Base-by-base conservation (phyloP, 805 yeast genomes). In the Cephaloascus fragrans region DNA sequence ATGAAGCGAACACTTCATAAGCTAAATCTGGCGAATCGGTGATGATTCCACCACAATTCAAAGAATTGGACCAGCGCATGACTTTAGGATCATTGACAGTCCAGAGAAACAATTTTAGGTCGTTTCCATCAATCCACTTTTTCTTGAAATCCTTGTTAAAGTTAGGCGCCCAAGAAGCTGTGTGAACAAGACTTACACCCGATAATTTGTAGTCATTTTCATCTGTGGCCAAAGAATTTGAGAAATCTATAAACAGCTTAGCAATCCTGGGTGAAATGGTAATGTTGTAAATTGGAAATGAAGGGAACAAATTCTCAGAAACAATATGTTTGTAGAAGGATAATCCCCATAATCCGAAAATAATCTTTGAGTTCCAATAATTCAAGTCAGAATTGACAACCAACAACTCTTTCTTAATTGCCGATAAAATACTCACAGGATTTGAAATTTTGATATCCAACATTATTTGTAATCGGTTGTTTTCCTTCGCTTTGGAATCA, bases 401-500 rank as follows among this genome's bases (percentile, higher is more conserved):
- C 4, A 38, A 28, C 32, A 61, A 42, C 2, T 49, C 46, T 8
- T 43, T 36, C 31, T 59, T 43, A 19, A 64, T 43, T 20, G 53
- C 32, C 2, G 46, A 48, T 29, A 47, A 49, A 14, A 64, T 43
- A n/a, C 35, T 10, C 9, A 41, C 39, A 20, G 57, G 52, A 41
- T 52, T 54, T 38, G 50, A 62, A 1, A 48, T 34, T 41, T 61
- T 61, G 23, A 61, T 52, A 43, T 61, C 67, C 32, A 61, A 44
- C 64, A 61, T 59, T 64, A 48, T 61, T 66, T 58, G 67, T 61
- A 52, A 63, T 49, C 38, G 67, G 61, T 37, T 57, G 53, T 44
- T 55, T 49, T 37, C 66, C 62, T 48, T 57, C 63, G 53, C 62
- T 59, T 47, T 70, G 50, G 69, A 69, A 53, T 26, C 65, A 36